phyloP scores from a whole-genome alignment of 495 filamentous ascomycete genomes.

The Hapsidospora chrysogenum region DNA sequence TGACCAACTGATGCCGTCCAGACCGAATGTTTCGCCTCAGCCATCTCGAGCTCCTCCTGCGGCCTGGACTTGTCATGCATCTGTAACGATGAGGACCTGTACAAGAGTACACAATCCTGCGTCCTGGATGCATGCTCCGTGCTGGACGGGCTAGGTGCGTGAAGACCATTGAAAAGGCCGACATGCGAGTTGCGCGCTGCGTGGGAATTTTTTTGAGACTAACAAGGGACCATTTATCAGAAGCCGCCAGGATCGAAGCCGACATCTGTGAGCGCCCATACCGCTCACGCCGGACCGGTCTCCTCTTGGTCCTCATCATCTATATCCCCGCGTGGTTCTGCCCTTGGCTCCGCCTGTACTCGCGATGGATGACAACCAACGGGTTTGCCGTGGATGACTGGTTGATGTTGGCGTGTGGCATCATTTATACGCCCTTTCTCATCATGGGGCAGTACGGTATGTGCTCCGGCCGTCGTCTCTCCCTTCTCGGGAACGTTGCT shows the following conservation, averaged over 20 bases:
- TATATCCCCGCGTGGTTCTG: slow-evolving; percentile 8
- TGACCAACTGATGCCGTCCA: not conserved
- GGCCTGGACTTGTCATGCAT: not conserved
- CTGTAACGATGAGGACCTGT: not conserved
- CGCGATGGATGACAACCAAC: slow-evolving; percentile 5
- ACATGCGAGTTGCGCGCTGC: too few species aligned
- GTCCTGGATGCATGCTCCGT: not conserved
- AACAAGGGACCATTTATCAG: not conserved
- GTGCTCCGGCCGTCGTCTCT: too few species aligned
- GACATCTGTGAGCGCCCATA: slow-evolving; percentile 7
- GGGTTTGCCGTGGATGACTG: slow-evolving; percentile 10
- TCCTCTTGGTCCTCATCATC: slow-evolving; percentile 5
- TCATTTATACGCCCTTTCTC: slow-evolving; percentile 6
- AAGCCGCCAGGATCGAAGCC: slow-evolving; percentile 8
- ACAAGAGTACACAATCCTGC: not conserved
- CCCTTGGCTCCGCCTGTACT: slow-evolving; percentile 8
- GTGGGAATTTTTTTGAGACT: too few species aligned
- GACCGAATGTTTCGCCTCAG: not conserved
- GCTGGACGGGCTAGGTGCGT: not conserved
- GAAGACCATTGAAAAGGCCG: not conserved
- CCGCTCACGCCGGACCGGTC: slow-evolving; percentile 6
- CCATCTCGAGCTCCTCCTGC: not conserved
- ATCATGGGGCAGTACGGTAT: slow-evolving; percentile 4
- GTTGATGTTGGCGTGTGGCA: slow-evolving; percentile 9
- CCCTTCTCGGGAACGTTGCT: not conserved